Evolutionary conservation across 1,284 basidiomycete genomes (phyloP).

Genomic region (Phylloporus sp.): DNA sequence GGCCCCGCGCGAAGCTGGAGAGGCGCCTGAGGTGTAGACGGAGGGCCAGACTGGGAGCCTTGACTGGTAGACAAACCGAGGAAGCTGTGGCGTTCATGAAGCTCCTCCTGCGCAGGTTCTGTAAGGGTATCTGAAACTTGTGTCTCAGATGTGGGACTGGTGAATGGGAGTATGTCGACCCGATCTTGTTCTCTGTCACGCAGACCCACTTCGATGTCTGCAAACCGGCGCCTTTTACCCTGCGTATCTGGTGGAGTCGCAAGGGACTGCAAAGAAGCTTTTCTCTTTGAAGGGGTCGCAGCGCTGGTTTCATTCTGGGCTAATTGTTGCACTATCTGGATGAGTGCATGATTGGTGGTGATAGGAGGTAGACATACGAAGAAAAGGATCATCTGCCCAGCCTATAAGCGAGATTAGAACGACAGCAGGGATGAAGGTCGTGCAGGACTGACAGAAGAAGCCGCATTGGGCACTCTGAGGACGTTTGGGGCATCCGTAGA

Average conservation of each 20-base stretch:
- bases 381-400: slow-evolving; percentile 47
- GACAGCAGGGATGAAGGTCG: background rate
- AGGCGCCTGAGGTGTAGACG: slow-evolving; percentile 19
- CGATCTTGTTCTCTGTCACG: slow-evolving; percentile 8
- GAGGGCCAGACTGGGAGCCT: slow-evolving; percentile 13
- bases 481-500: slow-evolving; percentile 38
- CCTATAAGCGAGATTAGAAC: slow-evolving; percentile 32
- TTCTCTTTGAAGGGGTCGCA: too few relatives aligned
- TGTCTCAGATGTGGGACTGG: slow-evolving; percentile 2
- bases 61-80: slow-evolving; percentile 28
- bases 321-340: too few relatives aligned
- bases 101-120: background rate
- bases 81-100: slow-evolving; percentile 25
- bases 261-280: too few relatives aligned
- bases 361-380: too few relatives aligned
- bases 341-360: too few relatives aligned
- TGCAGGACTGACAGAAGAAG: slow-evolving; percentile 46
- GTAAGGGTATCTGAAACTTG: slow-evolving; percentile 5
- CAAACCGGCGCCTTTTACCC: too few relatives aligned
- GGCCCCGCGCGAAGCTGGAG: background rate
- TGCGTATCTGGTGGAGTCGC: background rate
- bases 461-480: slow-evolving; percentile 36
- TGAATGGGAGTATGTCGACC: slow-evolving; percentile 25
- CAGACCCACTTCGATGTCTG: slow-evolving; percentile 27
- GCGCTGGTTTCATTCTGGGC: too few relatives aligned